Evolutionary conservation across 768 basidiomycete species (phyloP).

Genomic region (Trametes punicea): DNA sequence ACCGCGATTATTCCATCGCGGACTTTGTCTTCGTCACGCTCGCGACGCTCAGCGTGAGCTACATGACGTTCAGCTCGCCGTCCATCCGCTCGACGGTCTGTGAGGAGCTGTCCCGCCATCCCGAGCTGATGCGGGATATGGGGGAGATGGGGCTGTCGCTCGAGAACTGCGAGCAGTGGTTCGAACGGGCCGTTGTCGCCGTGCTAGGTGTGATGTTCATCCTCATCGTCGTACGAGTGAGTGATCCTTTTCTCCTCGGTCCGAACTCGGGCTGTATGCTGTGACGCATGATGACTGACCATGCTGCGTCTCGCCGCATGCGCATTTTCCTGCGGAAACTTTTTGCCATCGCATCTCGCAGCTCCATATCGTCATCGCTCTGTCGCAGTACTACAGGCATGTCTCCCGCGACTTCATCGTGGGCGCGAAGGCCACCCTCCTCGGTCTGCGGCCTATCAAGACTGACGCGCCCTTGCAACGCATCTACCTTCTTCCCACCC

Average conservation of each 20-base stretch:
- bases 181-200: conserved; percentile 61
- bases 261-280: neutral
- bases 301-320: neutral
- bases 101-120: conserved; percentile 71
- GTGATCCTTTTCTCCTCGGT: conserved; percentile 27
- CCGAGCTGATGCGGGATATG: conserved; percentile 69
- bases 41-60: conserved; percentile 52
- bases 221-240: conserved; percentile 63
- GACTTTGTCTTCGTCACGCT: conserved; percentile 71
- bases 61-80: conserved; percentile 52
- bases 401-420: conserved; percentile 35
- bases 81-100: conserved; percentile 59
- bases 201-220: conserved; percentile 57
- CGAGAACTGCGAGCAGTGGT: conserved; percentile 80
- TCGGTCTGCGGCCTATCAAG: conserved; percentile 24
- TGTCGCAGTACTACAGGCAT: conserved; percentile 61
- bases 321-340: neutral
- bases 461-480: conserved; percentile 43
- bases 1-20: conserved; percentile 78
- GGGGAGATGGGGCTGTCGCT: conserved; percentile 69
- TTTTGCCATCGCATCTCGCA: conserved; percentile 27
- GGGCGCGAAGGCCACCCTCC: conserved; percentile 32
- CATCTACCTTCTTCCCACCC: conserved; percentile 58
- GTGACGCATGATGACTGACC: conserved; percentile 3
- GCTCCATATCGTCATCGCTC: conserved; percentile 75